Conservation (phyloP, 371 early-diverging fungal species). For the Entomophthora muscae region DNA sequence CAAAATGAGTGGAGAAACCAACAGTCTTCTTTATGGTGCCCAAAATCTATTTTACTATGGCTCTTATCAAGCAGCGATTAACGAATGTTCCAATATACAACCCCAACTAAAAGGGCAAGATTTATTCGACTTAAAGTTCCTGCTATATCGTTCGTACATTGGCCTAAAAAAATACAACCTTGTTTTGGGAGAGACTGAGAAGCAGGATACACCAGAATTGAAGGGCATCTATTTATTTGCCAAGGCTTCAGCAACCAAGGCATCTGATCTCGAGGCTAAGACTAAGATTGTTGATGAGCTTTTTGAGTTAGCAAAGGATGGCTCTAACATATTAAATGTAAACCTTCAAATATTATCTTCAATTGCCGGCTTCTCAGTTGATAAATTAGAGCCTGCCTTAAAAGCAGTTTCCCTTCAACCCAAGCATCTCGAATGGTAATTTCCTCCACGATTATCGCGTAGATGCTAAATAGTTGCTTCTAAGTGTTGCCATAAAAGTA, state of each 20-base stretch:
- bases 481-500: slow-evolving; percentile 52
- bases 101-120: background rate
- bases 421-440: slow-evolving; percentile 8
- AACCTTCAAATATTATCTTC: slow-evolving; percentile 2
- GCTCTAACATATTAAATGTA: slow-evolving; percentile 2
- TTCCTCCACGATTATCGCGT: background rate
- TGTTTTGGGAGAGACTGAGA: background rate
- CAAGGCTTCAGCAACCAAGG: background rate
- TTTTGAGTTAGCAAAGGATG: slow-evolving; percentile 1
- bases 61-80: background rate
- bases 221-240: background rate
- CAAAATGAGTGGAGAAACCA: background rate
- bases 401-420: slow-evolving; percentile 7
- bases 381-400: background rate
- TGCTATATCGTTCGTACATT: slow-evolving; percentile 7
- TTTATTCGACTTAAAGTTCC: background rate
- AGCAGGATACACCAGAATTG: background rate
- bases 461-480: background rate
- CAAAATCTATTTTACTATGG: slow-evolving; percentile 6
- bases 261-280: background rate
- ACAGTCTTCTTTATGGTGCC: background rate
- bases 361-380: background rate
- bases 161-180: slow-evolving; percentile 1
- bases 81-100: slow-evolving; percentile 6
- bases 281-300: background rate